Conservation (phyloP, 768 basidiomycete species). For the Leccinum incarnatum region DNA sequence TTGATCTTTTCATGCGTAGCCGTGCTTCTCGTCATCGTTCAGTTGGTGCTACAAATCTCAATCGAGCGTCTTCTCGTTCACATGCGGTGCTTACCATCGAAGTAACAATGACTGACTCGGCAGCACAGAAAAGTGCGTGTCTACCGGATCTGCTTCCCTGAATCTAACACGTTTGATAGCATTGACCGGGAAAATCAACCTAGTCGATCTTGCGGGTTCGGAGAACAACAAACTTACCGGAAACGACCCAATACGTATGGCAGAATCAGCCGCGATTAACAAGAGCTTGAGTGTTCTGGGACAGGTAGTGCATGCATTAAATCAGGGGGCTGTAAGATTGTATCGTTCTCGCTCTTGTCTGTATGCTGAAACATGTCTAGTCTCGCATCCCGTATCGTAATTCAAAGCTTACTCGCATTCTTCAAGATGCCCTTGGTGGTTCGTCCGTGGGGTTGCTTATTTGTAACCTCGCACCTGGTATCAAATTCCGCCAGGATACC, state of each 20-base stretch:
- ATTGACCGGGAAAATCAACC: conserved; percentile 73
- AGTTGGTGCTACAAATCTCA: conserved; percentile 82
- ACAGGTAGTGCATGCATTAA: conserved; percentile 84
- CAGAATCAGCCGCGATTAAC: conserved; percentile 87
- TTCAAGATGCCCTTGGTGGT: conserved; percentile 90
- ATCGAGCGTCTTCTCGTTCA: conserved; percentile 81
- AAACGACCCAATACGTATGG: conserved; percentile 83
- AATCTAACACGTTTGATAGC: conserved; percentile 37
- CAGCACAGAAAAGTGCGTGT: conserved; percentile 51
- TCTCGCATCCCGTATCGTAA: conserved; percentile 86
- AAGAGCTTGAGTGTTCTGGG: conserved; percentile 84
- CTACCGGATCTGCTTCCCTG: background rate
- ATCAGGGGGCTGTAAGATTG: conserved; percentile 56
- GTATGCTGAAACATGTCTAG: conserved; percentile 34
- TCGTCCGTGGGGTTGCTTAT: conserved; percentile 76
- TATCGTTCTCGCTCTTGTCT: background rate
- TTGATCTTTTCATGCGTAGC: conserved; percentile 34
- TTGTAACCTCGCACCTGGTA: conserved; percentile 83
- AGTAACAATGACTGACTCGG: conserved; percentile 54
- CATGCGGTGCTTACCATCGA: conserved; percentile 84
- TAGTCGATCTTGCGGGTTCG: conserved; percentile 87
- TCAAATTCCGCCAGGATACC: conserved; percentile 81
- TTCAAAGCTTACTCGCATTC: conserved; percentile 82
- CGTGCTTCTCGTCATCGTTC: conserved; percentile 75
- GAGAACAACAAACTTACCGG: conserved; percentile 93